These are phyloP conservation scores for Zarea fungicola DNA, from an alignment of 2,329 filamentous ascomycete genomes.

Conservation along the genomic window DNA sequence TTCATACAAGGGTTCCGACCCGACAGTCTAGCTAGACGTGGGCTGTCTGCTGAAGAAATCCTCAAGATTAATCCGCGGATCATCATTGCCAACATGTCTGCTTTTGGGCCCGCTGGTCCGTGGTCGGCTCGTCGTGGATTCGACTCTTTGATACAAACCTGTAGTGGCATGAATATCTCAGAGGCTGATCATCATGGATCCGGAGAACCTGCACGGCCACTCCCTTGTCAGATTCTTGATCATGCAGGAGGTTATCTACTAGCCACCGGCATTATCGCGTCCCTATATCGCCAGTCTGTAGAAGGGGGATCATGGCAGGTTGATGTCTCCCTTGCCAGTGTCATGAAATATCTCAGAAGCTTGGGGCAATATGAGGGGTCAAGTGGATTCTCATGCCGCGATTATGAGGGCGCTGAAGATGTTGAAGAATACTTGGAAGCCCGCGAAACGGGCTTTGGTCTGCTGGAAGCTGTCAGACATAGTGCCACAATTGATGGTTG, in stretches of 20 bases:
- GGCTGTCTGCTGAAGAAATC: slow-evolving; percentile 32
- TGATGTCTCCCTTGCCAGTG: slow-evolving; percentile 49
- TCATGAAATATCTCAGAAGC: slow-evolving; percentile 51
- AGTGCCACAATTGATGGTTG: slow-evolving; percentile 41
- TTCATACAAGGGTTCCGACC: slow-evolving; percentile 62
- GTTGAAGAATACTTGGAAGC: slow-evolving; percentile 30
- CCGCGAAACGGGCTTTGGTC: slow-evolving; percentile 39
- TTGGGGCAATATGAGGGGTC: slow-evolving; percentile 45
- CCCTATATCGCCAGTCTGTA: slow-evolving; percentile 40
- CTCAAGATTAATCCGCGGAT: slow-evolving; percentile 36
- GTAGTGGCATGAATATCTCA: slow-evolving; percentile 49
- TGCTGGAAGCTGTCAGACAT: slow-evolving; percentile 42
- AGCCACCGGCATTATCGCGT: slow-evolving; percentile 46
- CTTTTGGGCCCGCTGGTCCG: slow-evolving; percentile 43
- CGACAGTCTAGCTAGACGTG: slow-evolving; percentile 44
- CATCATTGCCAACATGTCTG: slow-evolving; percentile 47
- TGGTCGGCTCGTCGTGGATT: slow-evolving; percentile 42
- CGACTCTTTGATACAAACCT: slow-evolving; percentile 48
- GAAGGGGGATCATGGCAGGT: slow-evolving; percentile 38
- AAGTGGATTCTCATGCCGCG: slow-evolving; percentile 35
- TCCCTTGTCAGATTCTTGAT: slow-evolving; percentile 53
- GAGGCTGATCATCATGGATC: slow-evolving; percentile 43
- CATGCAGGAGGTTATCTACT: slow-evolving; percentile 51
- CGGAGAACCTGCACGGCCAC: slow-evolving; percentile 34
- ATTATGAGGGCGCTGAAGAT: not conserved